Evolutionary conservation across 2,329 filamentous ascomycete genomes (phyloP).

Genomic region (Colletotrichum filicis): DNA sequence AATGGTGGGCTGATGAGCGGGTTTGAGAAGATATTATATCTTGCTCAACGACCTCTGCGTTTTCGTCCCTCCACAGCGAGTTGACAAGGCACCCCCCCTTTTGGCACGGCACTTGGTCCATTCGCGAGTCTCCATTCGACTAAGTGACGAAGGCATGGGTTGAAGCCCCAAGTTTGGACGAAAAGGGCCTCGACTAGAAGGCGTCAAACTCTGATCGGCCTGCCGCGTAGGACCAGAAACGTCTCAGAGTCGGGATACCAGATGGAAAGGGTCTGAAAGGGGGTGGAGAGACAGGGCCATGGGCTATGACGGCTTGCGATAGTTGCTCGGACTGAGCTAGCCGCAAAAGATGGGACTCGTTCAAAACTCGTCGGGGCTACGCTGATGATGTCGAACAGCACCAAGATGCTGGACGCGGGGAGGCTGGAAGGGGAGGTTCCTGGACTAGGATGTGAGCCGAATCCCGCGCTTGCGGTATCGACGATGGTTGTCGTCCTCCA

Average conservation of each 20-base stretch:
- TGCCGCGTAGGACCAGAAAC: conserved; percentile 27
- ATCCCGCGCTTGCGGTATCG: neutral
- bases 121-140: neutral
- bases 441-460: conserved; percentile 15
- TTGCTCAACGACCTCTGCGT: conserved; percentile 16
- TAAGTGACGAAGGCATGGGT: conserved; percentile 4
- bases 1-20: conserved; percentile 28
- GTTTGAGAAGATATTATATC: conserved; percentile 37
- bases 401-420: conserved; percentile 1
- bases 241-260: conserved; percentile 21
- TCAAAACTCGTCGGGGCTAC: conserved; percentile 3
- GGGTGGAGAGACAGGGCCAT: conserved; percentile 13
- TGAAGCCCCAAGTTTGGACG: conserved; percentile 23
- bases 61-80: conserved; percentile 1
- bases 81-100: conserved; percentile 10
- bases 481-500: neutral
- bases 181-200: conserved; percentile 12
- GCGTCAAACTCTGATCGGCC: conserved; percentile 23
- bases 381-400: conserved; percentile 3
- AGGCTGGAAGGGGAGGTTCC: neutral
- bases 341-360: conserved; percentile 21
- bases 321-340: conserved; percentile 25
- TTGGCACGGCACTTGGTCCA: neutral
- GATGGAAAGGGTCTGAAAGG: conserved; percentile 21
- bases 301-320: conserved; percentile 22